These are phyloP conservation scores for Diddensiella caesifluorescens DNA, from an alignment of 805 yeast species.

Conservation along the genomic window DNA sequence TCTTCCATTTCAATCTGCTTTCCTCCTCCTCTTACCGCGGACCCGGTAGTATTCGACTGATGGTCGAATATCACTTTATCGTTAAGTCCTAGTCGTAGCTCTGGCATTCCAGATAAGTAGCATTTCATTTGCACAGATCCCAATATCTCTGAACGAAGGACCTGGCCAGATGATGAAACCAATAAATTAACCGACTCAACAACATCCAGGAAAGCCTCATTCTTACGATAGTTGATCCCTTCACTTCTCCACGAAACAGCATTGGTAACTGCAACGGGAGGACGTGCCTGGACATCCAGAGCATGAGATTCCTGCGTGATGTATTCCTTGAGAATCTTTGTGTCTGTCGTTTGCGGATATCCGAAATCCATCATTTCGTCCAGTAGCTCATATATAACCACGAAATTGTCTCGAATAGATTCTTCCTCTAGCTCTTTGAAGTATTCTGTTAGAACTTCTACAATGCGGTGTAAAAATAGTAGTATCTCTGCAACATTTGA, in stretches of 20 bases:
- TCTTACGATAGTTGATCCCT: slow-evolving; percentile 80
- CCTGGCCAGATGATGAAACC: slow-evolving; percentile 56
- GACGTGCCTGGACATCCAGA: slow-evolving; percentile 38
- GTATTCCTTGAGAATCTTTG: slow-evolving; percentile 70
- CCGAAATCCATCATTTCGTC: slow-evolving; percentile 92
- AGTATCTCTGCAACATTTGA: slow-evolving; percentile 53
- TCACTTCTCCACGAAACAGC: slow-evolving; percentile 89
- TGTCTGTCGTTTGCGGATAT: slow-evolving; percentile 77
- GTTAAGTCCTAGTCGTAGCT: slow-evolving; percentile 68
- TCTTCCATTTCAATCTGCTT: slow-evolving; percentile 46
- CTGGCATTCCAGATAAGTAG: slow-evolving; percentile 88
- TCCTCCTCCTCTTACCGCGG: slow-evolving; percentile 18
- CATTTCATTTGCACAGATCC: slow-evolving; percentile 73
- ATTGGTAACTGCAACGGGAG: slow-evolving; percentile 70
- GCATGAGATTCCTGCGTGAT: slow-evolving; percentile 52
- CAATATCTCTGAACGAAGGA: slow-evolving; percentile 58
- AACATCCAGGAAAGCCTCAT: slow-evolving; percentile 85
- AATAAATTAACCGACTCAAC: slow-evolving; percentile 67
- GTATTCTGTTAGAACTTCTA: slow-evolving; percentile 42
- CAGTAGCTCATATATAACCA: slow-evolving; percentile 70
- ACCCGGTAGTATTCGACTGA: slow-evolving; percentile 26
- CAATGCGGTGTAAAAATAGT: slow-evolving; percentile 48
- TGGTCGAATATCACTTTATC: slow-evolving; percentile 28
- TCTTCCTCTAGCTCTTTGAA: slow-evolving; percentile 50
- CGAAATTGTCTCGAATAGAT: slow-evolving; percentile 62